A percentile compares a stretch with the other conserved stretches of the same genome.
Evolutionary conservation across 139 green algal species (phyloP).

Genomic region (Chlorella sp.): DNA sequence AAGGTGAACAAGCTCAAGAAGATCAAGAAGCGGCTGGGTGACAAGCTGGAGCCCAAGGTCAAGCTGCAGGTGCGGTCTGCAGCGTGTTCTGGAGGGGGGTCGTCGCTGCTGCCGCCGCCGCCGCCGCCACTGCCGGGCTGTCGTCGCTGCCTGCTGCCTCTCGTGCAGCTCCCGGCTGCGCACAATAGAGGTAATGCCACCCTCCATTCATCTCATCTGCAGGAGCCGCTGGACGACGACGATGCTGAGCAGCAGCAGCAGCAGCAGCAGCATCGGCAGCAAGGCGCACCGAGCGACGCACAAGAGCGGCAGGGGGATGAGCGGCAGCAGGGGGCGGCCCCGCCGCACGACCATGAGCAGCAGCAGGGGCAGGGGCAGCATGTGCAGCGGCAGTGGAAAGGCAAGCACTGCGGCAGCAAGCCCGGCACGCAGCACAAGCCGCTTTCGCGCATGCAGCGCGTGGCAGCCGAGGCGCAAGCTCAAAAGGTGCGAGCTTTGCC

Average conservation of each 20-base stretch:
- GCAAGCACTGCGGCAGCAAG: background rate
- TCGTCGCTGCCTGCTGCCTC: background rate
- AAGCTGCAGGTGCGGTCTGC: background rate
- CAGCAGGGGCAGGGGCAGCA: background rate
- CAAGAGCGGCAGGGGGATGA: background rate
- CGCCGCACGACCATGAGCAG: background rate
- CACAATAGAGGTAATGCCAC: too few relatives aligned
- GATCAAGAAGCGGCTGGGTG: slow-evolving; percentile 29
- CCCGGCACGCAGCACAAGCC: slow-evolving; percentile 31
- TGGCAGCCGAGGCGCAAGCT: slow-evolving; percentile 37
- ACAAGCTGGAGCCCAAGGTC: background rate
- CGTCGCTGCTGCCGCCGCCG: background rate
- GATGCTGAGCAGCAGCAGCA: background rate
- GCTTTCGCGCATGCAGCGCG: slow-evolving; percentile 37
- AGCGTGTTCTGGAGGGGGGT: background rate
- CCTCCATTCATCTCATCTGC: background rate
- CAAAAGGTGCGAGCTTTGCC: slow-evolving; percentile 26
- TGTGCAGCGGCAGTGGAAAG: background rate
- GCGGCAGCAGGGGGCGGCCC: background rate
- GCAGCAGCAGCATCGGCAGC: background rate
- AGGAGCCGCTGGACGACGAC: background rate
- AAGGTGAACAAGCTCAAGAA: slow-evolving; percentile 45
- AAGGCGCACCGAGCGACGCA: background rate
- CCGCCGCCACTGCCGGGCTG: background rate
- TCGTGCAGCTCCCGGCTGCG: too few relatives aligned